Evolutionary conservation across 2,329 filamentous ascomycete species (phyloP), one percentile per base, ranked within the genome.

Genomic region (Colletotrichum musicola): DNA sequence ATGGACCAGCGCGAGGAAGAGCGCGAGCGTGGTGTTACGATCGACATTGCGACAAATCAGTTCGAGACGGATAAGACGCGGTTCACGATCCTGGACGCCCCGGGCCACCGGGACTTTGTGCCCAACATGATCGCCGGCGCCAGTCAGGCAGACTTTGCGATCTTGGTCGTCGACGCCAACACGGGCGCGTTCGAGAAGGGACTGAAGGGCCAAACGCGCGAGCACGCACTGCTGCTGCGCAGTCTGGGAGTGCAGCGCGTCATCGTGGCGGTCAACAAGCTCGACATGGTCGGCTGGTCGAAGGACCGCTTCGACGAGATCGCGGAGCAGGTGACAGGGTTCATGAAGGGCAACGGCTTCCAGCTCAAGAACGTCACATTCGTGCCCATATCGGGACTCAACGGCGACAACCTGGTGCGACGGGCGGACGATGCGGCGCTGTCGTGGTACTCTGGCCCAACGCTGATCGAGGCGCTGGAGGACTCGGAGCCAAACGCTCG

Each of bases 41-140:
- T 99, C 56, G 96, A 99, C 77, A 96, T 98, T 75, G 95, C 96
- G 9, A 97, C 93, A 18, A 97, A 97, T 77, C 90, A 94, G 72
- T 99, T 99, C 76, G 93, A 97, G 77, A 99, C 97, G 0, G 90
- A 93, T 1, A 92, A 87, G 59, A 96, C 94, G 0, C 88, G 87
- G 12, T 98, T 98, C 76, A 98, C 96, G 1, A 97, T 99, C 53
- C 86, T 99, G 4, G 96, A 99, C 77, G 95, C 96, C 0, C 96
- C 96, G 0, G 96, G 96, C 0, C 96, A 99, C 79, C 89, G 91
- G 69, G 96, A 99, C 77, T 99, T 98, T 77, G 94, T 99, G 20
- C 96, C 96, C 0, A 99, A 98, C 79, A 99, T 99, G 96, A 98
- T 99, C 77, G 95, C 95, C 2, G 96, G 96, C 14, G 94, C 95